Evolutionary conservation across 202 grass and related monocot genomes (phyloP).

Genomic region (Digitaria exilis): DNA sequence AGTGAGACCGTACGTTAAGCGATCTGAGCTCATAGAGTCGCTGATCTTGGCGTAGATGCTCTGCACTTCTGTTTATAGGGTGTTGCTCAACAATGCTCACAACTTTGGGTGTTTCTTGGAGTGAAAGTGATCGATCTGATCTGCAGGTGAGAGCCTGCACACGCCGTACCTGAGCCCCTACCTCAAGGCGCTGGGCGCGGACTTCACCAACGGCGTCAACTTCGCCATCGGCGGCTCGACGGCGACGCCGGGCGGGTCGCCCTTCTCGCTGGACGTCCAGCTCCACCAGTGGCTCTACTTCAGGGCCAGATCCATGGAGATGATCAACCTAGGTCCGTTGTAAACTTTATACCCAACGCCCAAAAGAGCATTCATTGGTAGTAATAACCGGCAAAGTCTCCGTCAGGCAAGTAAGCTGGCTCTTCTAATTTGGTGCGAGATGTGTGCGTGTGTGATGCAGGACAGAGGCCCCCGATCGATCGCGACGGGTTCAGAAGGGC

Average conservation of each 20-base stretch:
- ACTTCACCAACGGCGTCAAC: slow-evolving; percentile 81
- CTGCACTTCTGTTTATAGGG: too few species aligned
- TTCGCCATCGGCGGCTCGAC: slow-evolving; percentile 86
- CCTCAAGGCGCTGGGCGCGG: slow-evolving; percentile 62
- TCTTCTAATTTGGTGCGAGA: background rate
- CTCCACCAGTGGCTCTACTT: slow-evolving; percentile 68
- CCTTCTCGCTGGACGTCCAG: slow-evolving; percentile 71
- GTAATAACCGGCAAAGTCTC: too few species aligned
- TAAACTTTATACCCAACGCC: background rate
- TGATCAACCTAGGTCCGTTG: slow-evolving; percentile 41
- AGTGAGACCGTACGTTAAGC: too few species aligned
- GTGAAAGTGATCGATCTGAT: background rate
- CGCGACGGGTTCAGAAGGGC: slow-evolving; percentile 63
- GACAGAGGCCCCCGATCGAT: slow-evolving; percentile 29
- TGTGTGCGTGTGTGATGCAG: slow-evolving; percentile 29
- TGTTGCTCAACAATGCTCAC: too few species aligned
- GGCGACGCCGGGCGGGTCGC: slow-evolving; percentile 43
- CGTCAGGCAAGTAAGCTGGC: background rate
- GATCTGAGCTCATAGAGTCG: too few species aligned
- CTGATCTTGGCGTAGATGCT: too few species aligned
- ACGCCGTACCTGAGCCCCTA: slow-evolving; percentile 68
- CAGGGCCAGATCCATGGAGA: slow-evolving; percentile 55
- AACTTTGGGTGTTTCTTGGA: too few species aligned
- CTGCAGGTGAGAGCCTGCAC: slow-evolving; percentile 67
- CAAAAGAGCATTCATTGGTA: background rate